A percentile compares a stretch with the other conserved stretches of the same genome.
phyloP scores from a whole-genome alignment of 2,329 filamentous ascomycete genomes.

The Diaporthe eres region DNA sequence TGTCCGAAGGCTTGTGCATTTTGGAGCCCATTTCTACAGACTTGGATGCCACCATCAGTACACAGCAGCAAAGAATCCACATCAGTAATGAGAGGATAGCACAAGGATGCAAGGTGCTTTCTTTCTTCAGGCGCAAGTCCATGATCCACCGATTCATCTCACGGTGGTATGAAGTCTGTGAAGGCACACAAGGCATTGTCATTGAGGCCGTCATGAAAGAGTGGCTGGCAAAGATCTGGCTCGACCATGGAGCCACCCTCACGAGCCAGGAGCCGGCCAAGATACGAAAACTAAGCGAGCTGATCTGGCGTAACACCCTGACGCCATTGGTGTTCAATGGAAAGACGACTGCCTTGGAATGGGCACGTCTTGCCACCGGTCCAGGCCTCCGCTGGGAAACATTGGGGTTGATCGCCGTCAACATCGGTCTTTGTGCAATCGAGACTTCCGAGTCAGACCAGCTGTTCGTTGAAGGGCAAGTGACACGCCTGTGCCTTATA shows the following conservation, averaged over 20 bases:
- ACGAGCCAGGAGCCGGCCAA: constrained; percentile 51
- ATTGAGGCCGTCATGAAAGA: constrained; percentile 51
- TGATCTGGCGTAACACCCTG: constrained; percentile 53
- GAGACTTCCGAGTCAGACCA: constrained; percentile 48
- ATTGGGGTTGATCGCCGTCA: constrained; percentile 51
- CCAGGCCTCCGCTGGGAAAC: constrained; percentile 53
- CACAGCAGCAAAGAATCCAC: constrained; percentile 45
- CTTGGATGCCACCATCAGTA: constrained; percentile 43
- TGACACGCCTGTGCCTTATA: constrained; percentile 47
- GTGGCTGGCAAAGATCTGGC: constrained; percentile 50
- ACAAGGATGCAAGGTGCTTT: constrained; percentile 50
- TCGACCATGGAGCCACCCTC: constrained; percentile 48
- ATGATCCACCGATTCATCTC: constrained; percentile 49
- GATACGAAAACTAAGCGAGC: constrained; percentile 50
- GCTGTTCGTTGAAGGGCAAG: constrained; percentile 48
- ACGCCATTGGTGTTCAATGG: constrained; percentile 48
- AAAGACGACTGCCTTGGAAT: constrained; percentile 48
- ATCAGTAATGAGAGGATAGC: constrained; percentile 50
- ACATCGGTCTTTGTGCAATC: constrained; percentile 48
- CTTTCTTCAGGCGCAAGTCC: constrained; percentile 50
- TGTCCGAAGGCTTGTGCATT: constrained; percentile 50
- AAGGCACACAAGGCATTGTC: constrained; percentile 47
- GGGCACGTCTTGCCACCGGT: constrained; percentile 49
- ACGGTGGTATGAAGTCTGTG: constrained; percentile 48
- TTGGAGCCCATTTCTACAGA: constrained; percentile 47